Base-by-base conservation (phyloP, 352 stramenopile species). In the Phytophthora sansomeana region DNA sequence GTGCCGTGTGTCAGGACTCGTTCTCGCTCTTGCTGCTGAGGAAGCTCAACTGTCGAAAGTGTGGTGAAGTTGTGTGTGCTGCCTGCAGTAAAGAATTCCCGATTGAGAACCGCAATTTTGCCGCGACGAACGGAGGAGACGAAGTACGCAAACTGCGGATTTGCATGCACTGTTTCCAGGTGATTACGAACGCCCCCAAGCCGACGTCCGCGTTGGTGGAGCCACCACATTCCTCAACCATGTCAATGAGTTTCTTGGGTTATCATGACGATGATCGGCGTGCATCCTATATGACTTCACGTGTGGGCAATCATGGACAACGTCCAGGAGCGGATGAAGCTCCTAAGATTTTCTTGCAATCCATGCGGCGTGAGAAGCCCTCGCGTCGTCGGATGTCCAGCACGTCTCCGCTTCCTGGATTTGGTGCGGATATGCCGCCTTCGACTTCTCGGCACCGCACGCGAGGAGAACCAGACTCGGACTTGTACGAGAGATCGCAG, bases 11-110 rank as follows among this genome's bases (percentile, higher is more conserved):
- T 55, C 76, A 89, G 32, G 88, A 95, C 64, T 92, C 82, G 44
- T 96, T 96, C 68, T 87, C 80, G n/a, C 54, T 96, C 36, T 63
- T 96, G 67, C 47, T 93, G 55, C 60, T 94, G 43, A 81, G 85
- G 58, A 96, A 96, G 54, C 72, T 94, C 51, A 93, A 91, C 60
- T 96, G 88, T 61, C 81, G 88, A 33, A 96, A 96, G 64, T 96
- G 88, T 48, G 88, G 88, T 4, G 87, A 96, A 71, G 88, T 96
- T 10, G 87, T 96, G 10, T 96, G 88, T 48, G 87, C 85, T n/a
- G 83, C 84, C 0, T 96, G 88, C 48, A 91, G 79, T 74, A 96
- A 92, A 50, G 85, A 91, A 29, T 96, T 92, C 43, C 58, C 70
- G 6, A 81, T 81, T 72, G 86, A 93, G 72, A 78, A 78, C 69